Percentiles rank a stretch among this genome's conserved stretches.
phyloP scores from a whole-genome alignment of 1,284 basidiomycete species.

The Tilletia setariae region DNA sequence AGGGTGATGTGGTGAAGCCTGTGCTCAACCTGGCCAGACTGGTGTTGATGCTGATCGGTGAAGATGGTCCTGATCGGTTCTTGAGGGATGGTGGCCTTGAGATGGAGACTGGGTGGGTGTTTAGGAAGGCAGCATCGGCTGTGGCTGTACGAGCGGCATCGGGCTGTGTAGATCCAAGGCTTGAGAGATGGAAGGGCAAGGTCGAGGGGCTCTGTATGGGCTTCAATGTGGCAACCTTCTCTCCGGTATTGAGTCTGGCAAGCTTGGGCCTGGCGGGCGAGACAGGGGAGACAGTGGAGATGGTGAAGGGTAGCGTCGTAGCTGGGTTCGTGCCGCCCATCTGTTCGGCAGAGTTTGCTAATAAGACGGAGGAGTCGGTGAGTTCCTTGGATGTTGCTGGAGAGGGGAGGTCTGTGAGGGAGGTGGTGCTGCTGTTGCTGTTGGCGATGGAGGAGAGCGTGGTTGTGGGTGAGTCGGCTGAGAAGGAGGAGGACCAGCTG shows the following conservation, averaged over 20 bases:
- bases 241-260: background rate
- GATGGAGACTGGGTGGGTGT: background rate
- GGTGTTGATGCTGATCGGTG: conserved; percentile 3
- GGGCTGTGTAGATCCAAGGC: too few species aligned
- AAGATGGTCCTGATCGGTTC: background rate
- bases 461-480: background rate
- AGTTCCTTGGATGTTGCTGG: background rate
- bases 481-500: background rate
- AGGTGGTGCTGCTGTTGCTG: too few species aligned
- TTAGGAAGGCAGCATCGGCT: background rate
- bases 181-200: background rate
- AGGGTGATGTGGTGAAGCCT: background rate
- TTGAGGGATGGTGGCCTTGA: background rate
- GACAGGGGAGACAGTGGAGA: too few species aligned
- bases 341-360: too few species aligned
- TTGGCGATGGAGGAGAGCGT: background rate
- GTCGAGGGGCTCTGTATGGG: background rate
- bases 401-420: background rate
- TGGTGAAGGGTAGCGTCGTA: too few species aligned
- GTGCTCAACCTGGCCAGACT: background rate
- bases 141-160: background rate
- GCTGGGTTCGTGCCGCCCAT: too few species aligned
- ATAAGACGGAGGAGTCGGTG: too few species aligned
- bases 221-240: background rate
- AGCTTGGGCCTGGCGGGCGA: background rate